These are phyloP conservation scores for Silene noctiflora DNA, from an alignment of 179 eudicot species.

Conservation along the genomic window DNA sequence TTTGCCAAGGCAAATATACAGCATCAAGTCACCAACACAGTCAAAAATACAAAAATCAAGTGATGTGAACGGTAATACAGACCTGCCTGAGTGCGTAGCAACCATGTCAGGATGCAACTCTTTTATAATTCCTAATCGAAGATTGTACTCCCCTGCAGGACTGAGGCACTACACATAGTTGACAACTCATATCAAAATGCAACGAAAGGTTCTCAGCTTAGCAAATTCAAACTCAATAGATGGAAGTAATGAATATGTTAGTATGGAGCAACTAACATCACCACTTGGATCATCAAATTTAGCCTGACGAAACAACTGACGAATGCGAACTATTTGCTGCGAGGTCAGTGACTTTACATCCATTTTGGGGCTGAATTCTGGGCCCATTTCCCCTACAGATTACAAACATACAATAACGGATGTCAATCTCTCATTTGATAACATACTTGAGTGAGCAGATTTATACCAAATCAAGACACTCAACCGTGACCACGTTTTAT, in stretches of 20 bases:
- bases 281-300: constrained; percentile 98
- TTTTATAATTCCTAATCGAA: constrained; percentile 93
- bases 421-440: not conserved
- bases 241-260: not conserved
- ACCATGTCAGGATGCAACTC: constrained; percentile 99
- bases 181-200: constrained; percentile 2
- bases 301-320: constrained; percentile 97
- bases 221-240: not conserved
- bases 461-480: constrained; percentile 1
- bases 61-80: constrained; percentile 14
- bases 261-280: constrained; percentile 53
- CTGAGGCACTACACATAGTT: constrained; percentile 78
- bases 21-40: not conserved
- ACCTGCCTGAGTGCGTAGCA: constrained; percentile 99
- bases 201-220: not conserved
- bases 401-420: constrained; percentile 1
- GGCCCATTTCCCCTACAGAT: constrained; percentile 88
- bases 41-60: too few relatives aligned
- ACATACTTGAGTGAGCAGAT: not conserved
- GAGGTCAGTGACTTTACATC: constrained; percentile 79
- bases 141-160: constrained; percentile 99
- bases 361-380: constrained; percentile 79
- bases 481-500: not conserved
- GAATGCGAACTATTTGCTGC: constrained; percentile 93
- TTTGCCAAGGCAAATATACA: not conserved